These are phyloP conservation scores for Camelina neglecta DNA, from an alignment of 345 rosid species.

Conservation along the genomic window DNA sequence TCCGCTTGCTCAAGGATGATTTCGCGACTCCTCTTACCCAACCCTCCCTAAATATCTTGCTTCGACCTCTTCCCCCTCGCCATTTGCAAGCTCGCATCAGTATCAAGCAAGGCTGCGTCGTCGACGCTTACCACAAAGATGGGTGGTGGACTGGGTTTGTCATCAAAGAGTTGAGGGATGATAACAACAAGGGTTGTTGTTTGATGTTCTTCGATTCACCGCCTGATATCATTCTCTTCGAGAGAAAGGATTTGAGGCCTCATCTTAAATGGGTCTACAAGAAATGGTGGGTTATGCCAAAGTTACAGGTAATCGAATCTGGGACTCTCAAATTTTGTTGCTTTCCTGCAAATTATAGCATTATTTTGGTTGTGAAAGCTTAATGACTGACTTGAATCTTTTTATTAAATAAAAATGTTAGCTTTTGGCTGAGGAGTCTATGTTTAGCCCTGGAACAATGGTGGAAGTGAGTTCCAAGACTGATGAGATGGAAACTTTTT, in stretches of 20 bases:
- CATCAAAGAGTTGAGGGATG: conserved; percentile 45
- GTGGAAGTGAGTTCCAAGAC: conserved; percentile 35
- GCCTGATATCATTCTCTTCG: conserved; percentile 53
- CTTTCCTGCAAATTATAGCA: too few species aligned
- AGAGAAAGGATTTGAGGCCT: conserved; percentile 51
- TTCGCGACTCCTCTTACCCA: conserved; percentile 47
- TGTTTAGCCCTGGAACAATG: conserved; percentile 19
- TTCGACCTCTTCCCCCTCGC: conserved; percentile 59
- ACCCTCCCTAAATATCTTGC: conserved; percentile 37
- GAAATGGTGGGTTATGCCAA: conserved; percentile 44
- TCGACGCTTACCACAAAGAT: conserved; percentile 48
- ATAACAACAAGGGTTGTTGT: conserved; percentile 18
- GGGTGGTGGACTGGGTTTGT: conserved; percentile 64
- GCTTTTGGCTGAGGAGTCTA: conserved; percentile 11
- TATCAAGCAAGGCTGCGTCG: conserved; percentile 45
- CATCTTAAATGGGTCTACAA: conserved; percentile 58
- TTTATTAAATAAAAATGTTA: neutral
- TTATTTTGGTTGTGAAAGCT: neutral
- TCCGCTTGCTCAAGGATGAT: conserved; percentile 51
- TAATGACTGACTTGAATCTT: neutral
- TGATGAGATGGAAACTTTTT: neutral
- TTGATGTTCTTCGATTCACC: conserved; percentile 57
- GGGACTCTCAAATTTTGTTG: neutral
- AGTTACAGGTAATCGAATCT: conserved; percentile 22
- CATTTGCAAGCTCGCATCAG: neutral